Evolutionary conservation across 1,284 basidiomycete species (phyloP).

Genomic region (Athelia psychrophila): DNA sequence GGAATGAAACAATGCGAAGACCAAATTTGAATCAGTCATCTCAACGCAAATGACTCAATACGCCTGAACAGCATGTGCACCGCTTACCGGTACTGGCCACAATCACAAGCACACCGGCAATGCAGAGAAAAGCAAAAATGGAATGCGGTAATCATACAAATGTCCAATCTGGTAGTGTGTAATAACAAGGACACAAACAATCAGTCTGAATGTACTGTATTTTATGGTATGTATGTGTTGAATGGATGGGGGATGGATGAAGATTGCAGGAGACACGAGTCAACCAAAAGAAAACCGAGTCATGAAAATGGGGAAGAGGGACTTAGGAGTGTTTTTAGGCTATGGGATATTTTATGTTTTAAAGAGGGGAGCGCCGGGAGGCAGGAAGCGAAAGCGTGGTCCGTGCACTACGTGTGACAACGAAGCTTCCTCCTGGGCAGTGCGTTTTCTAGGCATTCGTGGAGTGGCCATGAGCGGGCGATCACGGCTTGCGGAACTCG

Average conservation of each 20-base stretch:
- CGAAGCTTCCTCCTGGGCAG: conserved; percentile 26
- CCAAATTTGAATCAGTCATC: too few species aligned
- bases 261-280: conserved; percentile 18
- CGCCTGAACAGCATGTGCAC: too few species aligned
- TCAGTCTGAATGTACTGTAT: neutral
- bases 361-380: conserved; percentile 10
- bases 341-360: conserved; percentile 16
- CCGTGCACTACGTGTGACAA: conserved; percentile 34
- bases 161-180: neutral
- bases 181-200: neutral
- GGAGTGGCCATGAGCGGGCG: conserved; percentile 6
- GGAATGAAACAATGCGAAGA: too few species aligned
- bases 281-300: conserved; percentile 8
- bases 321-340: conserved; percentile 1
- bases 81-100: too few species aligned
- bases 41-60: too few species aligned
- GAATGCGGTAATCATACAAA: neutral
- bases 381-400: conserved; percentile 25
- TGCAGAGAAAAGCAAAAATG: neutral
- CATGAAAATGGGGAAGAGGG: conserved; percentile 1
- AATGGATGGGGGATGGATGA: conserved; percentile 24
- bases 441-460: conserved; percentile 36
- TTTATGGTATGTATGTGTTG: neutral
- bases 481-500: conserved; percentile 83
- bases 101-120: neutral